Percentiles rank a stretch among this genome's conserved stretches.
phyloP scores from a whole-genome alignment of 768 basidiomycete species.

The Rhodotorula babjevae region DNA sequence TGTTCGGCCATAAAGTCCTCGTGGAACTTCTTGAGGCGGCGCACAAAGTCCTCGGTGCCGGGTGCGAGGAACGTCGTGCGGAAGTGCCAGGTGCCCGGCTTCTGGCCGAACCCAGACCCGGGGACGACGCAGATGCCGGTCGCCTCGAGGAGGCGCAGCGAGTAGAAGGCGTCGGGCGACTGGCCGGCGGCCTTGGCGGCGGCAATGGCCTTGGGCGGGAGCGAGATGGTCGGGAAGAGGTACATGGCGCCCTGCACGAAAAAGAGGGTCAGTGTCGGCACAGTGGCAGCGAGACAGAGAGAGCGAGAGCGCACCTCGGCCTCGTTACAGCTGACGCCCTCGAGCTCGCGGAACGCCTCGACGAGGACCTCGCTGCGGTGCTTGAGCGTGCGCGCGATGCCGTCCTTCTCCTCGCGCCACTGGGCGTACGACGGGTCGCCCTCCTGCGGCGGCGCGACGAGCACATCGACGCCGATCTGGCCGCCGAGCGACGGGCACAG shows the following conservation, averaged over 20 bases:
- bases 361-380: constrained; percentile 69
- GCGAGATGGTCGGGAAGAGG: constrained; percentile 75
- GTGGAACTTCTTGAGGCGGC: constrained; percentile 73
- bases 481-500: constrained; percentile 86
- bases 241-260: constrained; percentile 76
- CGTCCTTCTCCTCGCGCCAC: constrained; percentile 77
- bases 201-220: constrained; percentile 67
- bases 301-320: constrained; percentile 50
- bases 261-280: constrained; percentile 15
- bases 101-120: constrained; percentile 91
- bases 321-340: constrained; percentile 84
- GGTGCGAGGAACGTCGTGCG: constrained; percentile 90
- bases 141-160: constrained; percentile 72
- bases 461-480: constrained; percentile 87
- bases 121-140: constrained; percentile 93
- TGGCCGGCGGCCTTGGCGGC: constrained; percentile 69
- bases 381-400: constrained; percentile 70
- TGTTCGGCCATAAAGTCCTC: constrained; percentile 52
- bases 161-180: constrained; percentile 83
- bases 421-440: constrained; percentile 70
- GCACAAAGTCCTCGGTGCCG: constrained; percentile 86
- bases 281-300: constrained; percentile 13
- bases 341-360: constrained; percentile 68
- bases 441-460: constrained; percentile 80
- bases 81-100: constrained; percentile 82